phyloP scores from a whole-genome alignment of 2,329 filamentous ascomycete species.

The Talaromyces verruculosus region DNA sequence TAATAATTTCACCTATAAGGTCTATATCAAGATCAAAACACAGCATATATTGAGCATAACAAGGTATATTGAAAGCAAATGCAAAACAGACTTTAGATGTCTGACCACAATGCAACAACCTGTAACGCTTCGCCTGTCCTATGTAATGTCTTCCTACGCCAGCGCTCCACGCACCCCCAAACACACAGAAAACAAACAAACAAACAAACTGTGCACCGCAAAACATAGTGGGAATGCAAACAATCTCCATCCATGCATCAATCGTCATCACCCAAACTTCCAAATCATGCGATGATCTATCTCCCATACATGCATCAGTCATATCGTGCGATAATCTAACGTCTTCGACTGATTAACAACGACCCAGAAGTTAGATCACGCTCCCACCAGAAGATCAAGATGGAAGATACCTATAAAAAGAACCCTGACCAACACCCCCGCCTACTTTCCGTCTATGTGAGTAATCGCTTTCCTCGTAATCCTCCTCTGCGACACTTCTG shows the following conservation, averaged over 20 bases:
- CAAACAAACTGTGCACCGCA: neutral
- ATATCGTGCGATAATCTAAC: neutral
- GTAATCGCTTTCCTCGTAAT: neutral
- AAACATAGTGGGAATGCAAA: neutral
- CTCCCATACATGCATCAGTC: neutral
- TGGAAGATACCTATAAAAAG: constrained; percentile 15
- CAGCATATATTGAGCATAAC: neutral
- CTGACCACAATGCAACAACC: neutral
- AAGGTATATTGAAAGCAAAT: neutral
- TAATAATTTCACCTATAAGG: constrained; percentile 26
- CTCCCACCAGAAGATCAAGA: neutral
- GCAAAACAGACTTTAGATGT: neutral
- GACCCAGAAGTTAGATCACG: neutral
- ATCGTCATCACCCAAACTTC: neutral
- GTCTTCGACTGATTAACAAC: neutral
- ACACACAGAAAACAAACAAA: neutral
- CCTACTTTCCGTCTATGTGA: constrained; percentile 2
- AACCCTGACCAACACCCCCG: neutral
- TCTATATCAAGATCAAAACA: neutral
- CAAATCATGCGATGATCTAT: neutral
- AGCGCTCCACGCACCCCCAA: neutral
- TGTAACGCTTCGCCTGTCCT: neutral
- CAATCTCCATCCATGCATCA: neutral
- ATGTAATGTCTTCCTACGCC: neutral
- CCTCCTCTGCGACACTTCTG: constrained; percentile 13